Base-by-base conservation (phyloP, 2,329 filamentous ascomycete genomes). In the Epicoccum sorghinum region DNA sequence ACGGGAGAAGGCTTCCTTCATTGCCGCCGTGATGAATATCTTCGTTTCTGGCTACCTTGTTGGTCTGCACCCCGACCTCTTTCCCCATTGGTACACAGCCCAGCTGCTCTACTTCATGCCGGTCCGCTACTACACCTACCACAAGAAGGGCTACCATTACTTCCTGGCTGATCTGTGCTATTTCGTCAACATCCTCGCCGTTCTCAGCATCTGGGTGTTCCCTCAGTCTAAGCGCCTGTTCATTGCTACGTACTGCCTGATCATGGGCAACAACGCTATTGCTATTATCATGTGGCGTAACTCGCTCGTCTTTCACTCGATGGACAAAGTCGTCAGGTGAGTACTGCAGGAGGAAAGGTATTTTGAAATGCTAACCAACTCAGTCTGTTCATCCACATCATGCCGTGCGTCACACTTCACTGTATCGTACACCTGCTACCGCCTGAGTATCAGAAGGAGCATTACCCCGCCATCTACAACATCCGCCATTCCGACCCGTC, bases 281-380 rank as follows among this genome's bases (percentile, higher is more conserved):
- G 95, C 95, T 10, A 98, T 99, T 73, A 92, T 95, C 71, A 95
- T 99, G 93, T 99, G 95, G 95, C 87, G 95, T 60, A 99, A 99
- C 75, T 97, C 93, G 29, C 85, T 99, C 70, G 95, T 99, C 41
- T 99, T 99, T 75, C 95, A 99, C 80, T 96, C 91, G 71, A 87
- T 99, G 77, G 95, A 99, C 82, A 99, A 99, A 77, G 92, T 98
- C 57, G 96, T 93, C 10, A 95, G 91, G 72, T 86, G 76, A 62
- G 78, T 54, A 33, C 62, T 12, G 24, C 32, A 23, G 44, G 14
- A 18, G 4, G 3, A 32, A 45, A 52, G 52, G 27, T 27, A 3
- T n/a, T 3, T 6, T 7, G 25, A 12, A 8, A 8, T 47, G 33
- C 65, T 69, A 45, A 68, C 39, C 1, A 8, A 3, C 10, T 6